Evolutionary conservation across 352 stramenopile species (phyloP).

Genomic region (Phytophthora tubulina): DNA sequence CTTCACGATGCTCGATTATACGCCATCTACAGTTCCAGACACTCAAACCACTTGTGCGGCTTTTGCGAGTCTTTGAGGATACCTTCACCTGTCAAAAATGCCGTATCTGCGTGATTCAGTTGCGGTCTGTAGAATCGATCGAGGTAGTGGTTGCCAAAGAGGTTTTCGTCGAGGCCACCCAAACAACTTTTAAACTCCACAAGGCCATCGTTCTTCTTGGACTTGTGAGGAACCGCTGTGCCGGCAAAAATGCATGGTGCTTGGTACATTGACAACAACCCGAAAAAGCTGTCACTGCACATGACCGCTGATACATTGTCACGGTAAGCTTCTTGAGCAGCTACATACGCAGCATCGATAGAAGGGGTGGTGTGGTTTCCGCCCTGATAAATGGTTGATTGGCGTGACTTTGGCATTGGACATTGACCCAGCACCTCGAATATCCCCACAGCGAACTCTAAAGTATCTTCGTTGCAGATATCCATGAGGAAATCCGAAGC

Average conservation of each 20-base stretch:
- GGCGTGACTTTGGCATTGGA: slow-evolving; percentile 30
- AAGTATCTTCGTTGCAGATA: slow-evolving; percentile 33
- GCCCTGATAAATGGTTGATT: slow-evolving; percentile 44
- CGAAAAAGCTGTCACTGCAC: slow-evolving; percentile 48
- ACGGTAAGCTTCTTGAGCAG: slow-evolving; percentile 42
- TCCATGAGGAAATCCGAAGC: slow-evolving; percentile 44
- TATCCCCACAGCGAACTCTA: slow-evolving; percentile 19
- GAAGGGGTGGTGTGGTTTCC: slow-evolving; percentile 29
- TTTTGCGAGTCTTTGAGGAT: slow-evolving; percentile 42
- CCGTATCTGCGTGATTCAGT: slow-evolving; percentile 56
- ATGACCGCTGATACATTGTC: slow-evolving; percentile 46
- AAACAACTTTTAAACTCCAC: slow-evolving; percentile 58
- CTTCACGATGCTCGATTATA: background rate
- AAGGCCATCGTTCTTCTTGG: slow-evolving; percentile 43
- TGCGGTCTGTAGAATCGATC: slow-evolving; percentile 44
- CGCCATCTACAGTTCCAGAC: slow-evolving; percentile 23
- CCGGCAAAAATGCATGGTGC: slow-evolving; percentile 24
- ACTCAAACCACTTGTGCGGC: slow-evolving; percentile 57
- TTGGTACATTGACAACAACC: slow-evolving; percentile 44
- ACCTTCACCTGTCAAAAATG: slow-evolving; percentile 52
- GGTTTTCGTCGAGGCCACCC: slow-evolving; percentile 26
- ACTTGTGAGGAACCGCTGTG: slow-evolving; percentile 34
- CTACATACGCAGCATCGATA: slow-evolving; percentile 37
- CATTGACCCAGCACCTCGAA: slow-evolving; percentile 47
- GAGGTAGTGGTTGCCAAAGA: slow-evolving; percentile 39